Evolutionary conservation across 305 asterid species (phyloP).

Genomic region (Solanum chacoense): DNA sequence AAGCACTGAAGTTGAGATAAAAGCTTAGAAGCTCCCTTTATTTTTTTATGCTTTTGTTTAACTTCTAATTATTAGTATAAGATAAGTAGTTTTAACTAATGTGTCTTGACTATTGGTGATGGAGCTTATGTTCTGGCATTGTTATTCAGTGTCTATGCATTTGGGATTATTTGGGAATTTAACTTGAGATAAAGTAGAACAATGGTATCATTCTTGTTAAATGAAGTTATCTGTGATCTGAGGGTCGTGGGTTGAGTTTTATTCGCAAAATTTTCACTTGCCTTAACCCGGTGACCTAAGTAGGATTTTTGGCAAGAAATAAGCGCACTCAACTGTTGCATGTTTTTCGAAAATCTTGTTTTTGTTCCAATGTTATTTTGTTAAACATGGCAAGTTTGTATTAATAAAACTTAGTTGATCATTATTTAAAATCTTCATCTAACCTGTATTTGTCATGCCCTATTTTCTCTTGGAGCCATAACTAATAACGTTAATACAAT

Average conservation of each 20-base stretch:
- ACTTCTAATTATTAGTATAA: neutral
- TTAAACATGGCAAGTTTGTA: neutral
- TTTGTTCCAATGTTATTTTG: neutral
- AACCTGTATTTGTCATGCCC: neutral
- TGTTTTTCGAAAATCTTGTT: neutral
- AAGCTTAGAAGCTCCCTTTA: conserved; percentile 12
- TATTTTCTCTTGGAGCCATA: neutral
- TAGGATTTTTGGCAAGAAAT: neutral
- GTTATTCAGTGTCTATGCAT: neutral
- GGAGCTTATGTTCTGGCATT: neutral
- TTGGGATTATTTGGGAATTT: neutral
- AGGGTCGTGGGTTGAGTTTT: neutral
- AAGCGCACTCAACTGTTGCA: neutral
- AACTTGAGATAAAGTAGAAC: neutral
- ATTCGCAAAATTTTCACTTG: neutral
- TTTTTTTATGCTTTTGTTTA: neutral
- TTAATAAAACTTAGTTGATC: neutral
- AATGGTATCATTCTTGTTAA: neutral
- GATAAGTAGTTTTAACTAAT: neutral
- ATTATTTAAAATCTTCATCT: neutral
- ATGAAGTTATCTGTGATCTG: neutral
- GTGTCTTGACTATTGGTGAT: neutral
- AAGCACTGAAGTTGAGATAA: conserved; percentile 8
- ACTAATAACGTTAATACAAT: neutral
- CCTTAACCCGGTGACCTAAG: neutral